These are phyloP conservation scores for Vitis hybrid DNA, from an alignment of 177 flowering plant species.

Conservation along the genomic window DNA sequence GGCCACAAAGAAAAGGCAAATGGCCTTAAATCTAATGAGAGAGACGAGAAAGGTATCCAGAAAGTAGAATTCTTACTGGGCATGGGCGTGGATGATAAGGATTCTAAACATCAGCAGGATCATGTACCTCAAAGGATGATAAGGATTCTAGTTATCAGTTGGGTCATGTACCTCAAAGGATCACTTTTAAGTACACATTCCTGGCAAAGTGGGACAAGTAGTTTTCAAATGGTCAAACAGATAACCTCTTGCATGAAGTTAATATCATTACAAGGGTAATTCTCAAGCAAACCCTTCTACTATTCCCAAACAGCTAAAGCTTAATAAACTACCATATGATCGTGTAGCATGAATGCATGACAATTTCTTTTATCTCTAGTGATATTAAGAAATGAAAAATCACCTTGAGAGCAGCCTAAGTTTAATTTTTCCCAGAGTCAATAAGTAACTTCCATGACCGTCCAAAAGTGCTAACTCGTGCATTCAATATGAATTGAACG, in stretches of 20 bases:
- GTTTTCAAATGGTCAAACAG: background rate
- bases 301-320: background rate
- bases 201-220: background rate
- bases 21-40: conserved; percentile 21
- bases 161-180: background rate
- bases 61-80: conserved; percentile 11
- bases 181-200: background rate
- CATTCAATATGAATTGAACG: background rate
- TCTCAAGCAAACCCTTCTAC: background rate
- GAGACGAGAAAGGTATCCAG: conserved; percentile 15
- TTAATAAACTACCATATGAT: too few relatives aligned
- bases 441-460: too few relatives aligned
- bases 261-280: background rate
- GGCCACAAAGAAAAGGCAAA: conserved; percentile 10
- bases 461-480: background rate
- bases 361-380: too few relatives aligned
- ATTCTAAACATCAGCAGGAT: conserved; percentile 24
- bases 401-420: too few relatives aligned
- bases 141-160: conserved; percentile 5
- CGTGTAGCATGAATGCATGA: too few relatives aligned
- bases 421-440: too few relatives aligned
- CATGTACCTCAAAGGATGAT: conserved; percentile 13
- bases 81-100: conserved; percentile 34
- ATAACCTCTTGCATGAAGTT: background rate
- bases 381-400: too few relatives aligned